Evolutionary conservation across 768 basidiomycete species (phyloP).

Genomic region (Xerocomellus amylosporus): DNA sequence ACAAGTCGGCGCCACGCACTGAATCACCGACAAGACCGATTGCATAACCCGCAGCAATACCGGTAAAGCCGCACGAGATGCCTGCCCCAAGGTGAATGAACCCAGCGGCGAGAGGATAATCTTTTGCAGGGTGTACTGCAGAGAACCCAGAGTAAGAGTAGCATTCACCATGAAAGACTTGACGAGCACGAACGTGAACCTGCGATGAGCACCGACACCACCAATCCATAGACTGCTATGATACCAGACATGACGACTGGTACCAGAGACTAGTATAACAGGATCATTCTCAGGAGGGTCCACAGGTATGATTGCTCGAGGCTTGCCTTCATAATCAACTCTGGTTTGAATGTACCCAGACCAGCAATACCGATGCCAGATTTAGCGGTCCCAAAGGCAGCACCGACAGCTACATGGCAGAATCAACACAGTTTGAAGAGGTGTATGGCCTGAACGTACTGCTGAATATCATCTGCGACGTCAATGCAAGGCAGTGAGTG

Average conservation of each 20-base stretch:
- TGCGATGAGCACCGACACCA: conserved; percentile 90
- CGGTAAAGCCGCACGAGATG: conserved; percentile 86
- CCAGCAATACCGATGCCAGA: conserved; percentile 97
- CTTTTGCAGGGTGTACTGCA: conserved; percentile 57
- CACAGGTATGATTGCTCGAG: not conserved
- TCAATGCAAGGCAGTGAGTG: conserved; percentile 9
- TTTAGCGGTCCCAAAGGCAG: conserved; percentile 95
- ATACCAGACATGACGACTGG: conserved; percentile 99
- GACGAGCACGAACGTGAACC: conserved; percentile 49
- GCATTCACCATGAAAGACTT: not conserved
- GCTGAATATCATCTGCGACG: conserved; percentile 87
- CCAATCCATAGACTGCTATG: conserved; percentile 95
- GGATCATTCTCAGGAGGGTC: not conserved
- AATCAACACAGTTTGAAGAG: conserved; percentile 10
- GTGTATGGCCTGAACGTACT: conserved; percentile 56
- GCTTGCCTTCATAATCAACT: conserved; percentile 94
- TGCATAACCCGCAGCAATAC: conserved; percentile 90
- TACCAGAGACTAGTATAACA: conserved; percentile 69
- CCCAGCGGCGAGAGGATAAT: conserved; percentile 82
- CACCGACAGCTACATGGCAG: conserved; percentile 69
- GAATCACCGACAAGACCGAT: conserved; percentile 94
- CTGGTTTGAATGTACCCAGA: conserved; percentile 88
- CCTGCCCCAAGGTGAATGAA: conserved; percentile 93
- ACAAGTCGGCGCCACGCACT: conserved; percentile 45
- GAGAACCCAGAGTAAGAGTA: conserved; percentile 16